Conservation (phyloP, 192 early-diverging fungal species). For the Backusella psychrophila region DNA sequence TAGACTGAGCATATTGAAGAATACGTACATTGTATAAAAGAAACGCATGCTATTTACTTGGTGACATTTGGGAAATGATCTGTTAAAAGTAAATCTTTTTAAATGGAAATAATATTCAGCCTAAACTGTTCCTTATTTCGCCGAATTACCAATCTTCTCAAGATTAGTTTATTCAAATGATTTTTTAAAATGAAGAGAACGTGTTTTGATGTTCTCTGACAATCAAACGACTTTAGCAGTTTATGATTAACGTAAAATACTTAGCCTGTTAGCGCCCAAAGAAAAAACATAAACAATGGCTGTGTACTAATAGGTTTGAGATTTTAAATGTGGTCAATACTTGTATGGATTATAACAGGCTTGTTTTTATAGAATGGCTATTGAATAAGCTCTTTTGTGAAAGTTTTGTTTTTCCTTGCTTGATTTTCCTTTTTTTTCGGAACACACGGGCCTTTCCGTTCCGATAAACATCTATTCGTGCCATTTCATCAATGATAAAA, state of each 20-base stretch:
- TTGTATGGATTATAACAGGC: neutral
- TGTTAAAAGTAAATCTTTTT: neutral
- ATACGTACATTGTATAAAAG: too few species aligned
- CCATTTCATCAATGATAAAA: neutral
- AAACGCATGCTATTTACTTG: too few species aligned
- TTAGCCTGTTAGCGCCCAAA: neutral
- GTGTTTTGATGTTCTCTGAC: neutral
- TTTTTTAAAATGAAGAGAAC: neutral
- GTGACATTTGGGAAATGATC: too few species aligned
- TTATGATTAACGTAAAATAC: too few species aligned
- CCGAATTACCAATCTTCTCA: neutral
- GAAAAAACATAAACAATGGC: neutral
- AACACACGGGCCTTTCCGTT: neutral
- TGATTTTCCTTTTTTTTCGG: neutral
- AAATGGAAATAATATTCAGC: neutral
- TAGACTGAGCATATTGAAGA: too few species aligned
- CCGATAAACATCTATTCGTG: neutral
- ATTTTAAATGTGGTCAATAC: too few species aligned
- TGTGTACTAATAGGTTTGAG: neutral
- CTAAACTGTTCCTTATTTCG: neutral
- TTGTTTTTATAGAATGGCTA: neutral
- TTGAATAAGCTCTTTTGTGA: neutral
- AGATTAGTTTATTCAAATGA: too few species aligned
- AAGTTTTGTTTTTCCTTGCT: neutral
- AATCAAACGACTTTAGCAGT: neutral